phyloP scores from a whole-genome alignment of 1,139 yeast genomes.

The Candida sojae region DNA sequence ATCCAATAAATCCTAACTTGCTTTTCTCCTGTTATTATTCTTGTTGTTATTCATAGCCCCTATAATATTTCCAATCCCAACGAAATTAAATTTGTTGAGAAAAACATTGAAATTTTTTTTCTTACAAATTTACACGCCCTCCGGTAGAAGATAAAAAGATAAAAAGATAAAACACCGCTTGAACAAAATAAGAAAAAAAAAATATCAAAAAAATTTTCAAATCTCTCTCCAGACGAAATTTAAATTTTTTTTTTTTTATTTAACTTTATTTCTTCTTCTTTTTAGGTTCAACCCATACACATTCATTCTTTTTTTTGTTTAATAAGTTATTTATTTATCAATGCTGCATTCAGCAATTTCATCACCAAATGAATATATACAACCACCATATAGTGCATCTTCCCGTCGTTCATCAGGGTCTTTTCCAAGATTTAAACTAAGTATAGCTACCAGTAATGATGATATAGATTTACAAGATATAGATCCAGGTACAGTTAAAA shows the following conservation, averaged over 20 bases:
- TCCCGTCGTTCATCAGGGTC: constrained; percentile 1
- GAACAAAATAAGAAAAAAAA: not conserved
- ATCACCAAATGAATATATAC: not conserved
- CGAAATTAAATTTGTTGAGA: not conserved
- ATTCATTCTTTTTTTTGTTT: not conserved
- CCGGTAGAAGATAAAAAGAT: not conserved
- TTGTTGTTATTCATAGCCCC: no score
- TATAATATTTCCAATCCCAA: not conserved
- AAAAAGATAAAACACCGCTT: not conserved
- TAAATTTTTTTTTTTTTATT: not conserved
- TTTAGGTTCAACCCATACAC: not conserved
- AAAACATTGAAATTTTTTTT: not conserved
- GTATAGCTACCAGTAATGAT: constrained; percentile 12
- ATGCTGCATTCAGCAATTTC: not conserved
- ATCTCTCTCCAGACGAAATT: not conserved
- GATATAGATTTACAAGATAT: constrained; percentile 29
- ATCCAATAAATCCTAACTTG: no score
- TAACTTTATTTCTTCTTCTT: not conserved
- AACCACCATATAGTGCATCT: not conserved
- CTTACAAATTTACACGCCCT: not conserved
- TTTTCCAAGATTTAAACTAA: constrained; percentile 9
- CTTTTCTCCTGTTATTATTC: no score
- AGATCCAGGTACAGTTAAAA: constrained; percentile 42
- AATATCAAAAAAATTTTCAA: not conserved
- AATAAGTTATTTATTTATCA: not conserved